Evolutionary conservation across 228 moss, liverwort and hornwort genomes (phyloP), one percentile per base, ranked within the genome.

Genomic region (Sphagnum fallax): DNA sequence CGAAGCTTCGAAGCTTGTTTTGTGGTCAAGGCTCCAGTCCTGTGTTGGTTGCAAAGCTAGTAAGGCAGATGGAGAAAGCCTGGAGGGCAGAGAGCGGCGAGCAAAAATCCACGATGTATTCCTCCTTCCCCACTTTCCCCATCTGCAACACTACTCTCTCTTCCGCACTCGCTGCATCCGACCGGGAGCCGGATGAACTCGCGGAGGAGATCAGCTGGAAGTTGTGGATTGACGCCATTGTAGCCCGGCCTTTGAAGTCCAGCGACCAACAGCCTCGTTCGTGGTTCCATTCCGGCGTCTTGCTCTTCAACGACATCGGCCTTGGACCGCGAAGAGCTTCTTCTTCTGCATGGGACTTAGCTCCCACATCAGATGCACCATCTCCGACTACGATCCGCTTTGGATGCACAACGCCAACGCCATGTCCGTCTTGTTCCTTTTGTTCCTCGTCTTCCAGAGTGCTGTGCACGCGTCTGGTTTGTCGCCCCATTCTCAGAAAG

Each of bases 11-110:
- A 32, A 32, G 32, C 32, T 32, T 32, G 32, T 32, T 32, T 32
- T 32, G 32, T 32, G 32, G 2, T 32, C 32, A 83, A 64, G 78
- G 68, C 49, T 90, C 88, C 49, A 88, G 76, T 32, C 88, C 90
- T 9, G 82, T 86, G 51, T 71, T 70, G 11, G 88, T 90, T 14
- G 79, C 77, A 61, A 92, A 92, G 75, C 81, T 92, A 73, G 79
- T 88, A 65, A 92, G 84, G 65, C 81, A 78, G 65, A 90, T 83
- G 66, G 86, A 86, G 49, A 92, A 83, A 47, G 92, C 92, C 75
- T 86, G 80, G 52, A 92, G 49, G 16, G 90, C 79, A 5, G 90
- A 86, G 65, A 92, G 76, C 47, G 84, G 82, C 62, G 81, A 74
- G 47, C 84, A 63, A 47, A 78, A 92, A 18, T 92, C 92, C 52